Conservation (phyloP, 2,329 filamentous ascomycete species). For the Nemania abortiva region DNA sequence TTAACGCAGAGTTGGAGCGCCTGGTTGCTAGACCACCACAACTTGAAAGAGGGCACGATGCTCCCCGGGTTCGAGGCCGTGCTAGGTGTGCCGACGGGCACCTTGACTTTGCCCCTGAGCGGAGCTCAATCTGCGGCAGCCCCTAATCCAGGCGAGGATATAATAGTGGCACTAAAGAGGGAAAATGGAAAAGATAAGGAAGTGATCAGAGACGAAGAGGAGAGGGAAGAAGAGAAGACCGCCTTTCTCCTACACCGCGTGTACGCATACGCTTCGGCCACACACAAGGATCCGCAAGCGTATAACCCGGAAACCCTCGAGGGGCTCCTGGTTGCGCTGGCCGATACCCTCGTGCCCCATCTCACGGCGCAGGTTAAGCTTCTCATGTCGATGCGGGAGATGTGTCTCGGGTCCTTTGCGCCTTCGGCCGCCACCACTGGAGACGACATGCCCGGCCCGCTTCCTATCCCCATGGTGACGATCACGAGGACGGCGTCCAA, state of each 20-base stretch:
- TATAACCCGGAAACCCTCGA: slow-evolving; percentile 24
- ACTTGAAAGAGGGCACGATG: slow-evolving; percentile 48
- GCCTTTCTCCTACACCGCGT: slow-evolving; percentile 33
- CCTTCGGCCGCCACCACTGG: not conserved
- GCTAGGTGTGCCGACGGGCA: slow-evolving; percentile 41
- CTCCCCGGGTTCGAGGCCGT: slow-evolving; percentile 50
- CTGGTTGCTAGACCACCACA: slow-evolving; percentile 51
- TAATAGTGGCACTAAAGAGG: not conserved
- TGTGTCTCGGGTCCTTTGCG: slow-evolving; percentile 21
- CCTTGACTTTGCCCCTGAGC: slow-evolving; percentile 31
- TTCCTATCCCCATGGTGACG: slow-evolving; percentile 25
- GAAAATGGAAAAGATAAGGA: slow-evolving; percentile 9
- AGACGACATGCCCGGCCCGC: not conserved
- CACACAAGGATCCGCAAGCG: slow-evolving; percentile 24
- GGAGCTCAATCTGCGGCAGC: not conserved
- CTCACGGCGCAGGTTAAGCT: slow-evolving; percentile 33
- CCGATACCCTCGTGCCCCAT: slow-evolving; percentile 35
- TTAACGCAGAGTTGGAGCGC: slow-evolving; percentile 50
- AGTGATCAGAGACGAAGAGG: not conserved
- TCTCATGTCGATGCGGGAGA: slow-evolving; percentile 36
- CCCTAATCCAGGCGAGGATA: not conserved
- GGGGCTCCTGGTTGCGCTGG: slow-evolving; percentile 31
- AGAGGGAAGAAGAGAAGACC: slow-evolving; percentile 24
- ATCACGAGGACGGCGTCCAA: slow-evolving; percentile 24
- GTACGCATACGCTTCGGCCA: slow-evolving; percentile 34